Conservation (phyloP, 2,329 filamentous ascomycete species). For the Paramyrothecium roridum region DNA sequence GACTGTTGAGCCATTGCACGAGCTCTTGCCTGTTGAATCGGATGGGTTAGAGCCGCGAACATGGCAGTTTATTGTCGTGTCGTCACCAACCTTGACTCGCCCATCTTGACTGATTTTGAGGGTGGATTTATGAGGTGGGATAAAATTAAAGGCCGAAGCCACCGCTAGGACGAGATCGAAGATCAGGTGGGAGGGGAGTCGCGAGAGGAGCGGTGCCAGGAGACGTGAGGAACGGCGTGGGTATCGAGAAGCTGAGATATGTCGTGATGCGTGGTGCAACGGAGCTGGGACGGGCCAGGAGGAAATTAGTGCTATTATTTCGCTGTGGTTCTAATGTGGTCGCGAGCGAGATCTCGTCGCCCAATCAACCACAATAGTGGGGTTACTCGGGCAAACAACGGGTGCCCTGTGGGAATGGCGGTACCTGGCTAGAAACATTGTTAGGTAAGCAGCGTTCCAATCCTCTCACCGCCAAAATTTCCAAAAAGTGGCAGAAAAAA, state of each 20-base stretch:
- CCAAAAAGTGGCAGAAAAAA: constrained; percentile 28
- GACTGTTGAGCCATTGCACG: constrained; percentile 93
- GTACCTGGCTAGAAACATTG: not conserved
- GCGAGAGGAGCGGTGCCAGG: not conserved
- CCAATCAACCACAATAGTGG: constrained; percentile 24
- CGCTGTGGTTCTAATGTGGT: not conserved
- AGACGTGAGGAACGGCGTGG: not conserved
- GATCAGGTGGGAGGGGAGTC: not conserved
- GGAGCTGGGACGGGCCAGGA: constrained; percentile 10
- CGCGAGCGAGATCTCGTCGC: constrained; percentile 12
- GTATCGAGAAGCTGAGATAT: constrained; percentile 6
- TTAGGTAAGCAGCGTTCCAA: not conserved
- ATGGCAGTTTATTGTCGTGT: constrained; percentile 2
- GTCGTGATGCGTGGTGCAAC: constrained; percentile 15
- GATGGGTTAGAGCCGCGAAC: constrained; percentile 11
- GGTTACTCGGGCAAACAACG: constrained; percentile 18
- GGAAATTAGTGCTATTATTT: constrained; percentile 18
- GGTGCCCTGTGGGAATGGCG: constrained; percentile 1
- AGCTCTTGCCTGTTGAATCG: constrained; percentile 78
- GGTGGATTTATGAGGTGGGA: not conserved
- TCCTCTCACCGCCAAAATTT: constrained; percentile 28
- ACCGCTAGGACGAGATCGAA: too few relatives aligned
- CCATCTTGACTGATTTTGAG: constrained; percentile 35
- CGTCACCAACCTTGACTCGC: constrained; percentile 42
- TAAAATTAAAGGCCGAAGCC: constrained; percentile 1